Evolutionary conservation across 495 filamentous ascomycete genomes (phyloP).

Genomic region (Podospora sp.): DNA sequence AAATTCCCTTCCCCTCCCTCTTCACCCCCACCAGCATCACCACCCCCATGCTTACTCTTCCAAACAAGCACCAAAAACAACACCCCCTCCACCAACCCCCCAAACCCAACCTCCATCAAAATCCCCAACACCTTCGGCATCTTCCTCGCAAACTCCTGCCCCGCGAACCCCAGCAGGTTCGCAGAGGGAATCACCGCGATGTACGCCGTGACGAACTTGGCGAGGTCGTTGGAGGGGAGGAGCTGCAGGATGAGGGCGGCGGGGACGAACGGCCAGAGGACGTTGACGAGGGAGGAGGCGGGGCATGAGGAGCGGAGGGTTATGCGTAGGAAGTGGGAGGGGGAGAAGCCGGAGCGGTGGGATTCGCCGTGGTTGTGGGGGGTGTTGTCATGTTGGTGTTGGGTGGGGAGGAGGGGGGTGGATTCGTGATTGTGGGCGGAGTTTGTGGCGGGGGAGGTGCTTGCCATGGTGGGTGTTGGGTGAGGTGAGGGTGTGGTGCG

Average conservation of each 20-base stretch:
- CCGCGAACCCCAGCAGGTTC: constrained; percentile 82
- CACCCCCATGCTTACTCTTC: constrained; percentile 12
- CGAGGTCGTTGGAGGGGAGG: constrained; percentile 43
- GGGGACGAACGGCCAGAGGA: constrained; percentile 44
- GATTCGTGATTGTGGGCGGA: not conserved
- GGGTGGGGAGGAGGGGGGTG: not conserved
- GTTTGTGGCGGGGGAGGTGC: not conserved
- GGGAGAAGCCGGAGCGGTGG: constrained; percentile 32
- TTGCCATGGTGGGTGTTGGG: not conserved
- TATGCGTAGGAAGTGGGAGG: constrained; percentile 26
- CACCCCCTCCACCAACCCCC: constrained; percentile 73
- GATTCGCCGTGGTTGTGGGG: constrained; percentile 29
- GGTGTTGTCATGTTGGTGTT: not conserved
- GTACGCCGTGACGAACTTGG: constrained; percentile 24
- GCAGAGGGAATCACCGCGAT: constrained; percentile 72
- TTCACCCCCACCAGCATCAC: constrained; percentile 14
- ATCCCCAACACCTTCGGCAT: constrained; percentile 76
- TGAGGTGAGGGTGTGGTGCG: too few relatives aligned
- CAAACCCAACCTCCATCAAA: constrained; percentile 65
- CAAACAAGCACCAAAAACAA: constrained; percentile 73
- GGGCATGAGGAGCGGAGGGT: constrained; percentile 28
- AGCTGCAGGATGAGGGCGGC: constrained; percentile 41
- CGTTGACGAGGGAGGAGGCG: constrained; percentile 30
- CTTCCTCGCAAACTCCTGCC: constrained; percentile 78
- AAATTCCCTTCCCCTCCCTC: constrained; percentile 33